Evolutionary conservation across 208 protist species (phyloP), one percentile per base, ranked within the genome.

Genomic region (Wallacemonas rigidus): DNA sequence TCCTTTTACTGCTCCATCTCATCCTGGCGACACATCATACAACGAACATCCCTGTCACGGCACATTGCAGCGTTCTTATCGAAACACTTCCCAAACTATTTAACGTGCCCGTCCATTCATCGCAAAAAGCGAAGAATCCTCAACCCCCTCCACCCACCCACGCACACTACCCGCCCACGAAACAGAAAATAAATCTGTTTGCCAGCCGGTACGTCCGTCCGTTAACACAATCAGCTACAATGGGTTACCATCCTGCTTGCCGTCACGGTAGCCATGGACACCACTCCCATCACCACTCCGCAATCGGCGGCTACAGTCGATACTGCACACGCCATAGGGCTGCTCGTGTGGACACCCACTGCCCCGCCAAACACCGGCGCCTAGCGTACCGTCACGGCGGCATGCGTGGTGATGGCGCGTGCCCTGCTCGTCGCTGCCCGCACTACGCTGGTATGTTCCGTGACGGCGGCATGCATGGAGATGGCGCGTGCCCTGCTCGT

Each of bases 291-390:
- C 53, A 57, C 53, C 60, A 65, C 41, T 65, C 60, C 3, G 60
- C 60, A 8, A 65, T 65, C 40, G 60, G 60, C 6, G 60, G n/a
- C 41, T 65, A 65, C 60, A 4, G 60, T 5, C 60, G 60, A 4
- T 65, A 51, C 60, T 65, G 60, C 60, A 45, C 60, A 11, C 60
- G 17, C 15, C 43, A 65, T 41, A 65, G 50, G 57, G n/a, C n/a
- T 5, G 57, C 57, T 8, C 57, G 57, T 17, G 57, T 38, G 9
- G 36, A 63, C 9, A n/a, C 36, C n/a, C 57, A 63, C 57, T 63
- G 57, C 39, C 57, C 57, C 7, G 57, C 39, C 9, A 63, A 63
- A 38, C 7, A 63, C 57, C 11, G 17, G 9, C 57, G 39, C 57
- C 38, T 63, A 38, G 36, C 36, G 1, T 38, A 44, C 57, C 55